A percentile compares a stretch with the other conserved stretches of the same genome.
phyloP scores from a whole-genome alignment of 495 filamentous ascomycete species.

The Daldinia bambusicola region DNA sequence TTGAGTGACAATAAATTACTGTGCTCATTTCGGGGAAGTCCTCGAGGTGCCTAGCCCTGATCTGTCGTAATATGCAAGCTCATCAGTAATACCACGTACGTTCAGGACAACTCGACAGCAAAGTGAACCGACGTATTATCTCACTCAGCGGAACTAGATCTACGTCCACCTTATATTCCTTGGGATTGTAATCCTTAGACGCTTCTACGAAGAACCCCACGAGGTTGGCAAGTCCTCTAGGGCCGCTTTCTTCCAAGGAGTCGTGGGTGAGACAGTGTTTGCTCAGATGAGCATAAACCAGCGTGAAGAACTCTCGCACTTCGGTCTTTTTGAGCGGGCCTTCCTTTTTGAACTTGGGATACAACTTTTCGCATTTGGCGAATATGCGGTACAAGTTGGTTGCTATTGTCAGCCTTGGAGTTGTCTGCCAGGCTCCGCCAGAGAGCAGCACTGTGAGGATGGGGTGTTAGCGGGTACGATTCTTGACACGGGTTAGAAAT shows the following conservation, averaged over 20 bases:
- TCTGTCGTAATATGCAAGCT: background rate
- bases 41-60: background rate
- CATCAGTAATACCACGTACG: background rate
- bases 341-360: background rate
- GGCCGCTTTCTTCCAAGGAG: background rate
- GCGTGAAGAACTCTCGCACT: background rate
- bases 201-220: background rate
- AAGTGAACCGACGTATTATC: constrained; percentile 2
- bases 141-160: background rate
- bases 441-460: background rate
- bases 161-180: background rate
- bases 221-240: background rate
- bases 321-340: background rate
- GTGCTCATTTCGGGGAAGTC: too few species aligned
- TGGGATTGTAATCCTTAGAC: background rate
- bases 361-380: background rate
- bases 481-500: background rate
- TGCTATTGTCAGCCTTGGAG: background rate
- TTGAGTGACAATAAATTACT: background rate
- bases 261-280: background rate
- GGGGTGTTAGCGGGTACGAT: background rate
- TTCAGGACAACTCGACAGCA: background rate
- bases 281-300: background rate
- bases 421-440: background rate
- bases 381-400: constrained; percentile 4